Conservation (phyloP, 352 stramenopile genomes). For the Pythium rhizo-oryzae region DNA sequence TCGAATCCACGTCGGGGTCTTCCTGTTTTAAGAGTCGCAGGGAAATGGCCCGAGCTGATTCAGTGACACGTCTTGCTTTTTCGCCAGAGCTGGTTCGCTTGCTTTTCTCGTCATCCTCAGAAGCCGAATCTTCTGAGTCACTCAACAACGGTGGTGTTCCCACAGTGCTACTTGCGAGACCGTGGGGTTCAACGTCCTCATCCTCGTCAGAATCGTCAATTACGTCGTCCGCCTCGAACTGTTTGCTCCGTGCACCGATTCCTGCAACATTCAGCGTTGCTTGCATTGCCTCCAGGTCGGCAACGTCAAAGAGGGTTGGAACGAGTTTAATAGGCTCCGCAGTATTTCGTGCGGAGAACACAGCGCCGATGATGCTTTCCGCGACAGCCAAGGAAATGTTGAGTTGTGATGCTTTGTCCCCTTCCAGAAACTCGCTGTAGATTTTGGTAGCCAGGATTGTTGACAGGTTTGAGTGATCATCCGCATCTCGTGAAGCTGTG, state of each 20-base stretch:
- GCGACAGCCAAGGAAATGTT: conserved; percentile 17
- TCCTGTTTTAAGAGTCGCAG: neutral
- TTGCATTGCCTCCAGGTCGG: conserved; percentile 37
- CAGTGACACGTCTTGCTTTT: neutral
- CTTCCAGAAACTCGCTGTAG: conserved; percentile 25
- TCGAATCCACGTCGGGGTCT: neutral
- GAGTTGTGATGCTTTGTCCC: neutral
- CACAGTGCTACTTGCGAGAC: neutral
- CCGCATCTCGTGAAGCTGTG: neutral
- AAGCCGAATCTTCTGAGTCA: conserved; percentile 30
- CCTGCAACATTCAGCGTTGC: conserved; percentile 15
- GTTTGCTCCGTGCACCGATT: neutral
- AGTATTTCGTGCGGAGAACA: conserved; percentile 7
- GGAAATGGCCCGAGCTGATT: neutral
- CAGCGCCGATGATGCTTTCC: conserved; percentile 11
- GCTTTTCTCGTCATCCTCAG: conserved; percentile 13
- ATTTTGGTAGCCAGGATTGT: conserved; percentile 8
- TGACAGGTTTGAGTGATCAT: neutral
- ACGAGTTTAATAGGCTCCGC: neutral
- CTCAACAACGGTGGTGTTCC: conserved; percentile 1
- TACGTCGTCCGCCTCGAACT: neutral
- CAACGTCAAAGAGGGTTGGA: conserved; percentile 33
- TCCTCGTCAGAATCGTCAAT: conserved; percentile 45
- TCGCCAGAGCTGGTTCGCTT: neutral
- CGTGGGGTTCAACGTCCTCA: conserved; percentile 25